Evolutionary conservation across 345 rosid genomes (phyloP), one percentile per base, ranked within the genome.

Genomic region (Hypericum perforatum): DNA sequence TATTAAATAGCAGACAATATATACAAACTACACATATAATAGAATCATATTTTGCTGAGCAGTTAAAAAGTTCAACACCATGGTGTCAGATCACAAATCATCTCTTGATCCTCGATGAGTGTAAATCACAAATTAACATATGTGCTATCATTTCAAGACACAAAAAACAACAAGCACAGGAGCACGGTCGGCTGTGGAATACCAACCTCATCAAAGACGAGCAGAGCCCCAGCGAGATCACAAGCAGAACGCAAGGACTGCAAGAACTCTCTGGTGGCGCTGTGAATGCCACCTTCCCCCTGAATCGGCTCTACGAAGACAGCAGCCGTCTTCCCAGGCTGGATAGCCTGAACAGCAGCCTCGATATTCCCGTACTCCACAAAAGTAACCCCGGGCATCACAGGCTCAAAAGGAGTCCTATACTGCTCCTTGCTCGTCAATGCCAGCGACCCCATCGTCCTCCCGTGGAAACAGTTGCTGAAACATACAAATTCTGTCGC

Each of bases 341-440:
- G 46, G 54, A 85, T 83, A 29, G 71, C 65, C 11, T 81, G 77
- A 7, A 41, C 65, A 10, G 96, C 72, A 9, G 90, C 81, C 72
- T 82, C 66, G 14, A 71, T 66, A 58, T 92, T 72, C 16, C 98
- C 96, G 51, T 78, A 88, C 57, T 92, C 96, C 43, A 85, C 62
- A 64, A 92, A 92, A 44, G 84, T 83, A 39, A 85, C 96, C 47
- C 96, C 98, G n/a, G 98, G 94, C 98, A 92, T 88, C 60, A 92
- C 83, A 40, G 98, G 98, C 59, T 92, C 88, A 52, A 88, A 85
- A 55, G 98, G 98, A 15, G 71, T 70, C 63, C 96, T 69, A 39
- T 92, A 92, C 13, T 85, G 71, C 56, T 76, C 86, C 76, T 92
- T 92, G 75, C 96, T 92, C 16, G 98, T 92, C 69, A 92, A 61